Conservation (phyloP, 139 green algal species). For the Chlamydomonas sp. region DNA sequence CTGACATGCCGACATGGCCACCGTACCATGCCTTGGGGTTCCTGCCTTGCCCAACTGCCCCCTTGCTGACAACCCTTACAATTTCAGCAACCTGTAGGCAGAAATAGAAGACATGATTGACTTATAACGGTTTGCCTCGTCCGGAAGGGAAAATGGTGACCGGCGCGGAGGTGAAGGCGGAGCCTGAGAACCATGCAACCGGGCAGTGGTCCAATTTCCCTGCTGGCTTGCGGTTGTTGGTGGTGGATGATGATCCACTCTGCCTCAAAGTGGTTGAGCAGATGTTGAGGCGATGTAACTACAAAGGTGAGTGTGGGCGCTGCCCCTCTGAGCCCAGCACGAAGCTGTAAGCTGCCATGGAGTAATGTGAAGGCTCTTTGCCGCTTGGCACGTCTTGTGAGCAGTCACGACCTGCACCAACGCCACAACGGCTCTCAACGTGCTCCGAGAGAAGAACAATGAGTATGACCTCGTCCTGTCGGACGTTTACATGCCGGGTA, state of each 20-base stretch:
- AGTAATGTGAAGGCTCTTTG: not conserved
- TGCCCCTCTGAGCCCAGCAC: not conserved
- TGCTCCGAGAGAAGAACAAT: conserved; percentile 66
- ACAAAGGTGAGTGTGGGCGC: conserved; percentile 73
- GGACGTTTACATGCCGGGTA: conserved; percentile 97
- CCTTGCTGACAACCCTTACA: no score
- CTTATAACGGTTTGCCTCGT: no score
- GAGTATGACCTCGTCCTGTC: conserved; percentile 95
- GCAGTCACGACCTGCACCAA: conserved; percentile 60
- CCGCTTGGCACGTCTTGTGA: conserved; percentile 14
- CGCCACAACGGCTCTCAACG: conserved; percentile 68
- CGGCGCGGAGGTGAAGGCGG: not conserved
- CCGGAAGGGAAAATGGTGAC: no score
- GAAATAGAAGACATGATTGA: no score
- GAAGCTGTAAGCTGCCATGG: not conserved
- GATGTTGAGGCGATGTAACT: conserved; percentile 91
- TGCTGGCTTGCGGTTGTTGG: conserved; percentile 80
- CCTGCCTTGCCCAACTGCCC: no score
- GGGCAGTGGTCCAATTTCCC: conserved; percentile 49
- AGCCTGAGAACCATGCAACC: not conserved
- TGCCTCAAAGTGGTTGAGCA: conserved; percentile 92
- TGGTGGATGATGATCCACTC: conserved; percentile 94
- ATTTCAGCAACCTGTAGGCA: no score
- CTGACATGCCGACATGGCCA: no score
- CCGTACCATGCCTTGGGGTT: no score